Base-by-base conservation (phyloP, 768 basidiomycete genomes). In the Gyrodon lividus region DNA sequence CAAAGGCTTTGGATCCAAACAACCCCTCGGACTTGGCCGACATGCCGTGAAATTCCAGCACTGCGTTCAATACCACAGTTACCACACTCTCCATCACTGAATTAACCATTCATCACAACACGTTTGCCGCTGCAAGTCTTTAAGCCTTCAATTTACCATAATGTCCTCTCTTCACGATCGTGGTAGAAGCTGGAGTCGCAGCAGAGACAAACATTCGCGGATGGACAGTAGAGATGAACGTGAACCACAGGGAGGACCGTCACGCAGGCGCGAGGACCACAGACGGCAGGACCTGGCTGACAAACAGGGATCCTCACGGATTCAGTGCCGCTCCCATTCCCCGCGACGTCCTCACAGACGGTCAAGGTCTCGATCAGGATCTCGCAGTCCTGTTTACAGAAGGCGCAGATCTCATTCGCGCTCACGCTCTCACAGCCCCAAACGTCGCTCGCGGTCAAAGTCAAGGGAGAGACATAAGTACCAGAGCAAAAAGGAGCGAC, bases 361-460 rank as follows among this genome's bases (percentile, higher is more conserved):
- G 44, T 58, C 67, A 16, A 51, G 61, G 46, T 66, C 69, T 31
- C 59, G 61, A 50, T 70, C 68, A 10, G 44, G 56, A 12, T 66
- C 64, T 28, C 52, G 52, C 39, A 57, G 57, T 45, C 63, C 54
- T 17, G 43, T 42, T 30, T 35, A 37, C 3, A 56, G 38, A 48
- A 49, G 49, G 48, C 61, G 41, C 0, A 57, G 56, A 48, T 58
- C 64, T 14, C 7, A 47, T 48, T 68, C 66, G 2, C 63, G 62
- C 44, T 65, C 65, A 5, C 66, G 40, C 30, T 68, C 67, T 22
- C 67, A 46, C 17, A 65, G 66, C 31, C 57, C 52, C 14, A 50
- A 51, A 46, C 65, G 64, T 43, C 67, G 57, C 51, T 77, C 76
- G 10, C 70, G 69, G 53, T 73, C 72, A 5, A 68, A 60, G 38